Evolutionary conservation across 2,329 filamentous ascomycete genomes (phyloP), one percentile per base, ranked within the genome.

Genomic region (Phialocephala sp.): DNA sequence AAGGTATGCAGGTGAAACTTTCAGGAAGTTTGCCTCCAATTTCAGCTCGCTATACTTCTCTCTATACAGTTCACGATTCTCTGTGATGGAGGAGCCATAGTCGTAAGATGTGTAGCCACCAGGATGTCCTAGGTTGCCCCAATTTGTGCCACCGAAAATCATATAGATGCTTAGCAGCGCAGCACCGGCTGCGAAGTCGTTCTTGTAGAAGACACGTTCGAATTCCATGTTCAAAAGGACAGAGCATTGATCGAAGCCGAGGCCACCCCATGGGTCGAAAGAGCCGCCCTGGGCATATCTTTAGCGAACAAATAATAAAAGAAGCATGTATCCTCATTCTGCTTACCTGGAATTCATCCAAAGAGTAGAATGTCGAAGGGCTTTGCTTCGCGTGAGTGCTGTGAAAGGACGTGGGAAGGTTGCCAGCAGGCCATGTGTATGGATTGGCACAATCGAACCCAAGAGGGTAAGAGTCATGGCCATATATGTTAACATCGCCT

Each of bases 21-120:
- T 89, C 60, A 92, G 77, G 76, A 94, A 94, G 71, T 92, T 90
- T 32, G 86, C 90, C 68, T 92, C 80, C 0, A 94, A 84, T 73
- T 94, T 95, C 32, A 91, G 81, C 75, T 95, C 91, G 50, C 87
- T 89, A 76, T 93, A 94, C 76, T 94, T 94, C 74, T 93, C 90
- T 1, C 91, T 84, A 35, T 83, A 79, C 2, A 94, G 80, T 1
- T 84, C 84, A 27, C 91, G 84, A 50, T 91, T 87, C 73, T 95
- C 92, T 0, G 84, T 83, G 60, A 94, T 92, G 8, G 83, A 80
- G 4, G 87, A 82, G 5, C 85, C 83, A 59, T 86, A 87, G 66
- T 87, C 84, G 57, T 86, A 85, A 0, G 82, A 84, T 0, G 85
- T 88, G 66, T 89, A 89, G 2, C 84, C 87, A 12, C 87, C 88